These are phyloP conservation scores for Zygoascus bituminiphila DNA, from an alignment of 805 yeast species.

Conservation along the genomic window DNA sequence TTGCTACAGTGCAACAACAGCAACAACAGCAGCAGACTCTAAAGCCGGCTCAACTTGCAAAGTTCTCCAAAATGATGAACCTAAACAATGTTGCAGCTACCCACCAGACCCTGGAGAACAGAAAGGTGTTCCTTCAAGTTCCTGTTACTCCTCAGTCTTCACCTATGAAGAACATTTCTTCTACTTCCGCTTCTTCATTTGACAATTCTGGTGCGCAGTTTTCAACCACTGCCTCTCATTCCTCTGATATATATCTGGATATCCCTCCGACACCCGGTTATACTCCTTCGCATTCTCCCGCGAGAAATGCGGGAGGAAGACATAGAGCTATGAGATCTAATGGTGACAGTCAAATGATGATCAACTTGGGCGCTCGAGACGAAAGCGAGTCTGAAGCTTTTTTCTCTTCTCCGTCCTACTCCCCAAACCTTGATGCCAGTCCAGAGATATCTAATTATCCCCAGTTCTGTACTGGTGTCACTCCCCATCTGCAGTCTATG, in stretches of 20 bases:
- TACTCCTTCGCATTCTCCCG: conserved; percentile 6
- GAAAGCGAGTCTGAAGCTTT: conserved; percentile 18
- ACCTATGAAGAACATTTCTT: conserved; percentile 3
- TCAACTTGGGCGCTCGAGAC: background rate
- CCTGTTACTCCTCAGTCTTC: conserved; percentile 17
- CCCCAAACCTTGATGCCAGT: conserved; percentile 16
- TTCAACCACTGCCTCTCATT: background rate
- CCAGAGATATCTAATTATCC: conserved; percentile 14
- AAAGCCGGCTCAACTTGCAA: conserved; percentile 20
- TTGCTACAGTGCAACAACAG: background rate
- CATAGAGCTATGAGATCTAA: background rate
- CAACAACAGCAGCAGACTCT: conserved; percentile 3
- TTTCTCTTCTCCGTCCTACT: conserved; percentile 16
- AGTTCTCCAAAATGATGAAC: conserved; percentile 19
- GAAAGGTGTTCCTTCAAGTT: background rate
- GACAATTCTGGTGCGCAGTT: background rate
- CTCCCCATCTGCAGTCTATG: conserved; percentile 15
- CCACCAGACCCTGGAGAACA: conserved; percentile 7
- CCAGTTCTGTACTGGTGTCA: conserved; percentile 13
- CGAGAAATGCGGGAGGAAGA: background rate
- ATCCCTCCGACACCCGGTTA: conserved; percentile 2
- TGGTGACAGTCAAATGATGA: background rate
- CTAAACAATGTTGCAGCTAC: conserved; percentile 15
- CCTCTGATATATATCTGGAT: background rate
- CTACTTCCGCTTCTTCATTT: background rate